Conservation (phyloP, 1,284 basidiomycete genomes). For the Cryptococcus hybrid region DNA sequence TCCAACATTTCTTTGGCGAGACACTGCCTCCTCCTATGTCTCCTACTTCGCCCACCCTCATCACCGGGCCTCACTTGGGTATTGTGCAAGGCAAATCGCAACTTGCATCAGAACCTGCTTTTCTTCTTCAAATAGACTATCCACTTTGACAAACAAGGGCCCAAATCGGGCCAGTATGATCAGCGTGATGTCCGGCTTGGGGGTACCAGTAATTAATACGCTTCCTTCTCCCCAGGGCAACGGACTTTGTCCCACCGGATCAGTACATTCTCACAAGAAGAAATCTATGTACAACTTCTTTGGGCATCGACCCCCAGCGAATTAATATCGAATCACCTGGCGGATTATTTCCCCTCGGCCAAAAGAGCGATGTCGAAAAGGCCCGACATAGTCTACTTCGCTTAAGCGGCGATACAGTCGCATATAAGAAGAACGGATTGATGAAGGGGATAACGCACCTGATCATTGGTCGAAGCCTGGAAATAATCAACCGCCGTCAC, state of each 20-base stretch:
- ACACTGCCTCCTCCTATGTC: conserved; percentile 51
- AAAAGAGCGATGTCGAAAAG: conserved; percentile 85
- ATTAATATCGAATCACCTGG: conserved; percentile 92
- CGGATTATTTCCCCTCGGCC: conserved; percentile 92
- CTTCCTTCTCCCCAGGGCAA: not conserved
- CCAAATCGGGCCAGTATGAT: conserved; percentile 91
- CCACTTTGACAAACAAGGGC: conserved; percentile 54
- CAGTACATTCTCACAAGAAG: conserved; percentile 38
- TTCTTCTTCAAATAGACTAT: conserved; percentile 8
- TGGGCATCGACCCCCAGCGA: conserved; percentile 97
- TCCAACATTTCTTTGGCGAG: conserved; percentile 62
- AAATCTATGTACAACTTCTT: conserved; percentile 88
- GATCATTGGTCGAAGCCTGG: not conserved
- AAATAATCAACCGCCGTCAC: conserved; percentile 54
- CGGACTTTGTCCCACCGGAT: not conserved
- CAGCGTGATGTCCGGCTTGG: conserved; percentile 89
- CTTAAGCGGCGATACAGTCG: conserved; percentile 48
- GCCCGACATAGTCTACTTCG: conserved; percentile 76
- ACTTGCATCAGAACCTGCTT: conserved; percentile 3
- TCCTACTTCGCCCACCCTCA: conserved; percentile 52
- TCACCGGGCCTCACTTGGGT: conserved; percentile 36
- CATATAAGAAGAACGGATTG: conserved; percentile 8
- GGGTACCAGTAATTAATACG: conserved; percentile 57
- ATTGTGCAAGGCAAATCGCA: conserved; percentile 1
- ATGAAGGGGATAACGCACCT: not conserved